These are phyloP conservation scores for Coniferiporia weirii DNA, from an alignment of 1,284 basidiomycete species.

Conservation along the genomic window DNA sequence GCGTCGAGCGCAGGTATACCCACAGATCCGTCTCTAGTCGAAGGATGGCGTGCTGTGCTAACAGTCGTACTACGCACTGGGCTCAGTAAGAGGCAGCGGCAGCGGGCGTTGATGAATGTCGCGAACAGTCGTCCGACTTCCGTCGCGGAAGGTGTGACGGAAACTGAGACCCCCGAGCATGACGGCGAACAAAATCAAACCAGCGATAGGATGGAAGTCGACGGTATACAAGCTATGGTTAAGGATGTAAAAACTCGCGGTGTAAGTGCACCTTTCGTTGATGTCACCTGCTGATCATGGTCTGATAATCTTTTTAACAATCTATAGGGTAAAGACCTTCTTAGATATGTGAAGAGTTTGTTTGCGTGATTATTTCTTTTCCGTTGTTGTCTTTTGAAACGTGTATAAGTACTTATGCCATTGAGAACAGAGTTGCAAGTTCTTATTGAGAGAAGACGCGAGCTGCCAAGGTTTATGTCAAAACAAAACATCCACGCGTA, in stretches of 20 bases:
- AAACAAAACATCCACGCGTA: neutral
- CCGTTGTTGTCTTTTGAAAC: neutral
- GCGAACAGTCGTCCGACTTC: constrained; percentile 19
- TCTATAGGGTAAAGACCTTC: constrained; percentile 58
- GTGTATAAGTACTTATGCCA: neutral
- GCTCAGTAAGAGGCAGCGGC: constrained; percentile 49
- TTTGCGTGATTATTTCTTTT: constrained; percentile 29
- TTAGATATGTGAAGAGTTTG: constrained; percentile 67
- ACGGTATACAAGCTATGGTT: constrained; percentile 68
- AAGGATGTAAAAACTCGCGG: constrained; percentile 65
- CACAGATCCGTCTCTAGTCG: constrained; percentile 34
- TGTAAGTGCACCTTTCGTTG: constrained; percentile 37
- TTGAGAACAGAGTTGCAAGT: neutral
- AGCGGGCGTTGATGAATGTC: constrained; percentile 23
- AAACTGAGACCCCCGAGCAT: constrained; percentile 4
- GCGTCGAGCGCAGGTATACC: neutral
- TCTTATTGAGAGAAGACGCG: neutral
- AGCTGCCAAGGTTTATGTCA: neutral
- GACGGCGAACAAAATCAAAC: constrained; percentile 4
- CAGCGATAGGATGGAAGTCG: constrained; percentile 34
- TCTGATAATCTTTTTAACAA: constrained; percentile 4
- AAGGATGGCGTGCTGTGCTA: constrained; percentile 74
- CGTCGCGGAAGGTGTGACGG: constrained; percentile 19
- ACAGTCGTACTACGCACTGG: constrained; percentile 60
- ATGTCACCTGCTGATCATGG: neutral